Evolutionary conservation across 148 eudicot genomes (phyloP).

Genomic region (Fagopyrum esculentum): DNA sequence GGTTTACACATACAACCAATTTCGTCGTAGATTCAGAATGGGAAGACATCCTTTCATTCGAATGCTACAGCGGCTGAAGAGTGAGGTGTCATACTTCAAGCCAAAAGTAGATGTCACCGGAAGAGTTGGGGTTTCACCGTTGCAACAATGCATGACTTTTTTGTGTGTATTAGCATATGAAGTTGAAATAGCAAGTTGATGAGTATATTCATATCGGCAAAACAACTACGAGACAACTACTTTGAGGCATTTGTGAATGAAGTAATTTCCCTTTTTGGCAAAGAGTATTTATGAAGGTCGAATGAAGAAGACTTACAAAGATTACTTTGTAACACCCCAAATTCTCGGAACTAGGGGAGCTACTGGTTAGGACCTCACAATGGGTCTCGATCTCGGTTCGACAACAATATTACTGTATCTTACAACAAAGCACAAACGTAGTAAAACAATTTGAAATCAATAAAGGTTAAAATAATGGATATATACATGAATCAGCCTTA

Average conservation of each 20-base stretch:
- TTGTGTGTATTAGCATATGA: background rate
- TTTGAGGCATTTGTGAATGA: background rate
- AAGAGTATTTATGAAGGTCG: background rate
- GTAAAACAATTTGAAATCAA: too few relatives aligned
- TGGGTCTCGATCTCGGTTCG: too few relatives aligned
- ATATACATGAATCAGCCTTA: too few relatives aligned
- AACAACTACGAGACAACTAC: background rate
- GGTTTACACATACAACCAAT: background rate
- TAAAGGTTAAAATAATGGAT: too few relatives aligned
- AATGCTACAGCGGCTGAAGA: background rate
- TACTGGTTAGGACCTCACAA: too few relatives aligned
- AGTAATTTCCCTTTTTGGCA: background rate
- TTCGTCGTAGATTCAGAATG: background rate
- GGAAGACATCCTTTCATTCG: background rate
- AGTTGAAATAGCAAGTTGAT: background rate
- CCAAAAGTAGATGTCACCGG: background rate
- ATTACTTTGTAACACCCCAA: too few relatives aligned
- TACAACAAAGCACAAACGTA: too few relatives aligned
- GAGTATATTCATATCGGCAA: background rate
- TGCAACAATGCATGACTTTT: background rate
- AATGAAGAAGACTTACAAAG: too few relatives aligned
- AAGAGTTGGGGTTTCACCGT: background rate
- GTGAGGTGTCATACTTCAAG: background rate
- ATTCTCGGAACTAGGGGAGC: too few relatives aligned
- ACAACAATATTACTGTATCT: too few relatives aligned